Evolutionary conservation across 179 eudicot species (phyloP).

Genomic region (Camellia oleifera): DNA sequence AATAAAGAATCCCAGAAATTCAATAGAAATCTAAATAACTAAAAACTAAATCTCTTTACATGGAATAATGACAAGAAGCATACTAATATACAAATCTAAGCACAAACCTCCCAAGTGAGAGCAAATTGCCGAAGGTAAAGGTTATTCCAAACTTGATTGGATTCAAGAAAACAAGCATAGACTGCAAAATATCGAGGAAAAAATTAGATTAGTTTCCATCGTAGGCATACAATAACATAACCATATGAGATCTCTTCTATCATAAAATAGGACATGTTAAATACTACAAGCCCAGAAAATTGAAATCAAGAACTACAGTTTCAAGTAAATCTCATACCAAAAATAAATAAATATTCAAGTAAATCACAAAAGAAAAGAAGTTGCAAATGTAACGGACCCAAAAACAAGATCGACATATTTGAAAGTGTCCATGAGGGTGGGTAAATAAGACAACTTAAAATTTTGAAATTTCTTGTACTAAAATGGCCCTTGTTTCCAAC

Average conservation of each 20-base stretch:
- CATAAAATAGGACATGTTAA: not conserved
- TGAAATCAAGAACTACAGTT: not conserved
- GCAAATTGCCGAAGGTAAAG: constrained; percentile 92
- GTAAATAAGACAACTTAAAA: too few relatives aligned
- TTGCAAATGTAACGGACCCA: not conserved
- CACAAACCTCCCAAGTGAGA: constrained; percentile 90
- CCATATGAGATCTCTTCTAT: not conserved
- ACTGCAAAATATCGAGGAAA: constrained; percentile 45
- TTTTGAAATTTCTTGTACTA: too few relatives aligned
- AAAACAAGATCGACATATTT: not conserved
- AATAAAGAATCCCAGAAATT: not conserved
- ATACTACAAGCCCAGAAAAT: not conserved
- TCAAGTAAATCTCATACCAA: not conserved
- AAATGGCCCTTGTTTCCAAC: too few relatives aligned
- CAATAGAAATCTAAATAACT: not conserved
- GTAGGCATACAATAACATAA: constrained; percentile 4
- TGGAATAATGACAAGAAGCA: constrained; percentile 4
- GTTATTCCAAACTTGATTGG: constrained; percentile 94
- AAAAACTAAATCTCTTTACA: not conserved
- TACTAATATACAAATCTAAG: not conserved
- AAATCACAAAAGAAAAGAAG: not conserved
- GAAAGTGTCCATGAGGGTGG: too few relatives aligned
- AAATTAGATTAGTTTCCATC: constrained; percentile 8
- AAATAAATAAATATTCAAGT: not conserved
- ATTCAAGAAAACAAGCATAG: constrained; percentile 92